These are phyloP conservation scores for Verticillium klebahnii DNA, from an alignment of 2,329 filamentous ascomycete species.

Conservation along the genomic window DNA sequence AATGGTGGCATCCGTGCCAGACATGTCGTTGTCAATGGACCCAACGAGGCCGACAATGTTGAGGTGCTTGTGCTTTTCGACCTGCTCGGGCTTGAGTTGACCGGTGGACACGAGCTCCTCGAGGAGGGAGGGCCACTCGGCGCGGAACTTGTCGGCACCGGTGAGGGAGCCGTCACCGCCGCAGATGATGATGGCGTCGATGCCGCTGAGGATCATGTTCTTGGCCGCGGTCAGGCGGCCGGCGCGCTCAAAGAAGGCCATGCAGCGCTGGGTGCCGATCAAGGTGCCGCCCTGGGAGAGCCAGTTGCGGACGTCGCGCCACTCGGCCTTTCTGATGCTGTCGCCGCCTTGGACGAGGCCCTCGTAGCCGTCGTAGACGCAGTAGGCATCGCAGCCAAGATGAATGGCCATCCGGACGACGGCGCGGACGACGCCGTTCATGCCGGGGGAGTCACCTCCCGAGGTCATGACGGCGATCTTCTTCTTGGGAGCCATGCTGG, in stretches of 20 bases:
- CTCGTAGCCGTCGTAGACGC: conserved; percentile 92
- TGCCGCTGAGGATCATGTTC: conserved; percentile 89
- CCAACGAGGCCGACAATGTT: conserved; percentile 97
- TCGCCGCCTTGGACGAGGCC: conserved; percentile 85
- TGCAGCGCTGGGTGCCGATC: conserved; percentile 91
- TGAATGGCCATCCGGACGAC: conserved; percentile 90
- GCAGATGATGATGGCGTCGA: conserved; percentile 94
- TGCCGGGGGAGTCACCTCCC: conserved; percentile 89
- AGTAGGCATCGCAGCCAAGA: conserved; percentile 73
- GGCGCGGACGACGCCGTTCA: conserved; percentile 87
- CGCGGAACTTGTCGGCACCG: conserved; percentile 87
- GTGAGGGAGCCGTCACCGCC: conserved; percentile 96
- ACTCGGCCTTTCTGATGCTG: conserved; percentile 81
- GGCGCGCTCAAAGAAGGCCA: conserved; percentile 82
- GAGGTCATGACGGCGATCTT: conserved; percentile 91
- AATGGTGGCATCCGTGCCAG: conserved; percentile 94
- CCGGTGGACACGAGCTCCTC: conserved; percentile 75
- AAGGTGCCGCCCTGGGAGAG: conserved; percentile 91
- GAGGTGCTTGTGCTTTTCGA: conserved; percentile 74
- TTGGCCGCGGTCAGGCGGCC: conserved; percentile 83
- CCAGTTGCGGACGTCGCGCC: conserved; percentile 93
- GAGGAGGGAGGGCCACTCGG: conserved; percentile 86
- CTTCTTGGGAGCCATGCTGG: conserved; percentile 47
- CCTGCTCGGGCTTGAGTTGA: conserved; percentile 65
- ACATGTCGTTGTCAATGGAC: conserved; percentile 98